These are phyloP conservation scores for Pseudocercospora cruenta DNA, from an alignment of 2,329 filamentous ascomycete genomes.

Conservation along the genomic window DNA sequence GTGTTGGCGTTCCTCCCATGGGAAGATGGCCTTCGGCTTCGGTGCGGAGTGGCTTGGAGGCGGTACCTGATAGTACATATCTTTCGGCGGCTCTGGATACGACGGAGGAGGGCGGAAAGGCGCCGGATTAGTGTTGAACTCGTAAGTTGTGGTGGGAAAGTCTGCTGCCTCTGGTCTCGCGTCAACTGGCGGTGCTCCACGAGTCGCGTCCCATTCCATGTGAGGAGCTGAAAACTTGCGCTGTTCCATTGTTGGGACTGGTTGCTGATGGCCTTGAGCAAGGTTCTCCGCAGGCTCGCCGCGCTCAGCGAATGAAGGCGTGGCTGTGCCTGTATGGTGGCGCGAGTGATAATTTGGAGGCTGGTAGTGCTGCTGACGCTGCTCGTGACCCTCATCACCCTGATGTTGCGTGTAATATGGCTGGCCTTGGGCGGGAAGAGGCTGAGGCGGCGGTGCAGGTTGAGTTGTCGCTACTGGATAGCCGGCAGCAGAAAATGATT, in stretches of 20 bases:
- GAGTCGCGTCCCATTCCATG: constrained; percentile 65
- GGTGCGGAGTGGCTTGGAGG: constrained; percentile 59
- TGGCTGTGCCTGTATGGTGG: constrained; percentile 17
- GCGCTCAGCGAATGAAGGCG: constrained; percentile 46
- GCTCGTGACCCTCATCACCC: background rate
- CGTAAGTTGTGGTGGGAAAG: constrained; percentile 77
- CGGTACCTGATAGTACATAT: constrained; percentile 88
- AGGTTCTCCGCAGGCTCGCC: constrained; percentile 49
- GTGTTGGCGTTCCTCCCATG: constrained; percentile 77
- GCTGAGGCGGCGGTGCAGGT: constrained; percentile 24
- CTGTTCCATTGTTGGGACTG: constrained; percentile 51
- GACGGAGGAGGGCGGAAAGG: constrained; percentile 76
- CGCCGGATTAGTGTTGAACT: constrained; percentile 75
- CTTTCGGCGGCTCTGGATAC: constrained; percentile 80
- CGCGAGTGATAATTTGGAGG: constrained; percentile 16
- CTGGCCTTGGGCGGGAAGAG: background rate
- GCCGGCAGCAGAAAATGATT: constrained; percentile 30
- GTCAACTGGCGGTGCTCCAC: constrained; percentile 61
- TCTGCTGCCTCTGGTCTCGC: constrained; percentile 84
- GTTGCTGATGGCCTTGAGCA: constrained; percentile 47
- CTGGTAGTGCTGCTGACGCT: constrained; percentile 3
- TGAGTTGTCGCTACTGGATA: constrained; percentile 31
- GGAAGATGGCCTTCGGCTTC: constrained; percentile 72
- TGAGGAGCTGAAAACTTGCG: constrained; percentile 61
- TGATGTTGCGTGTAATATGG: constrained; percentile 4